Base-by-base conservation (phyloP, 352 stramenopile species). In the Phytophthora multivora region DNA sequence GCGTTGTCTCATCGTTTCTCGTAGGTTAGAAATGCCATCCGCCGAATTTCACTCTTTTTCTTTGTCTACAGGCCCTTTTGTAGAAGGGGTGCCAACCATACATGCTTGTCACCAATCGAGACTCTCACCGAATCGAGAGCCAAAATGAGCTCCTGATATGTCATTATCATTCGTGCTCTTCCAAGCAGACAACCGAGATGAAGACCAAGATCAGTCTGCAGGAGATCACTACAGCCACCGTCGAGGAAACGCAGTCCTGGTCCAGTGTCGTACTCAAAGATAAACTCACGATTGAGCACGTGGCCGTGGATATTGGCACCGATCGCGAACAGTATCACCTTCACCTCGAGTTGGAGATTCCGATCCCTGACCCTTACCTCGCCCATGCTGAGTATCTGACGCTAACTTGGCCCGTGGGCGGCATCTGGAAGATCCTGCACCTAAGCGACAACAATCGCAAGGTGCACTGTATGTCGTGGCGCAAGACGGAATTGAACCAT, bases 401-500 rank as follows among this genome's bases (percentile, higher is more conserved):
- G 33, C 57, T 88, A 31, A 70, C 70, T 19, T 84, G 74, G 71
- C 76, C 73, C 1, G 60, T 83, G 19, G 76, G 76, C 6, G 79
- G 76, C 26, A 72, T 88, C 41, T 88, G 76, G 79, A 74, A 79
- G 56, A 81, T 88, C 56, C 58, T 69, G 36, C 49, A 52, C 21
- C 33, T 74, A 7, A 65, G 59, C 9, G 46, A 66, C 16, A 69
- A 71, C 55, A 70, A 73, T 40, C 60, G 63, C 4, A 51, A 54
- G 1, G 53, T 86, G 15, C 49, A 66, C 28, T 88, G 79, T 54
- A 35, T 83, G 49, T 57, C 75, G 8, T 86, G 79, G 79, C 66
- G 66, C 12, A 79, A 75, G 58, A 86, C 79, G 8, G 74, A 86
- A 30, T 50, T 87, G 48, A 67, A 62, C 23, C 61, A 62, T 12